These are phyloP conservation scores for Paragyromitra xinjiangensis DNA, from an alignment of 495 filamentous ascomycete genomes.

Conservation along the genomic window DNA sequence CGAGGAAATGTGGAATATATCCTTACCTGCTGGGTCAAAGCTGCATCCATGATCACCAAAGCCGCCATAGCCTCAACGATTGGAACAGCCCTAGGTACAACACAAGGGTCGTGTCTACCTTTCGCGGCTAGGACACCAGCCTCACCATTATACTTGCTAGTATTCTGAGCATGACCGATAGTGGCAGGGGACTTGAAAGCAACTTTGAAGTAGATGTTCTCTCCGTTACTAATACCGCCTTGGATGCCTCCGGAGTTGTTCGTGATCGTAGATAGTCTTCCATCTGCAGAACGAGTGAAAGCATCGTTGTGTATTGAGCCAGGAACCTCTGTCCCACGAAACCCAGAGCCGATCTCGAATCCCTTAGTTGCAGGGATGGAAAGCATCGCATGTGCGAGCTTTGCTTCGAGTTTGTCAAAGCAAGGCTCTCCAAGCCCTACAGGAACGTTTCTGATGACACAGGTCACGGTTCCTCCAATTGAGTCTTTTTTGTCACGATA, in stretches of 20 bases:
- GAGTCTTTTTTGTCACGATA: conserved; percentile 86
- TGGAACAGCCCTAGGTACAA: conserved; percentile 90
- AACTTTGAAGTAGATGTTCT: conserved; percentile 92
- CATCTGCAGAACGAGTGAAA: conserved; percentile 69
- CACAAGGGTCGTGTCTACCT: conserved; percentile 94
- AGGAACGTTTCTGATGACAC: conserved; percentile 91
- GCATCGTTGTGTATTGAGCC: conserved; percentile 94
- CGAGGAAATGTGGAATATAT: neutral
- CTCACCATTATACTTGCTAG: conserved; percentile 77
- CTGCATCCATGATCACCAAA: conserved; percentile 88
- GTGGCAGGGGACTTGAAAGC: conserved; percentile 97
- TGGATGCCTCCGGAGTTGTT: conserved; percentile 98
- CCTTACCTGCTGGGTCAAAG: conserved; percentile 84
- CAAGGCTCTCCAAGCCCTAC: conserved; percentile 90
- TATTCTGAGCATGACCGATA: conserved; percentile 89
- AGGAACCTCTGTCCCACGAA: conserved; percentile 84
- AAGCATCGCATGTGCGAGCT: conserved; percentile 94
- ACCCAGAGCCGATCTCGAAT: conserved; percentile 95
- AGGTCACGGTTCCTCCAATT: conserved; percentile 95
- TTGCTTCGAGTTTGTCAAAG: conserved; percentile 96
- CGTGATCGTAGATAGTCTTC: conserved; percentile 82
- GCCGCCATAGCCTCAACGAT: conserved; percentile 98
- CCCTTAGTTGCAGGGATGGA: conserved; percentile 96
- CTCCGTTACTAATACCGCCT: conserved; percentile 95
- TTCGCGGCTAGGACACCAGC: conserved; percentile 89